Base-by-base conservation (phyloP, 2,329 filamentous ascomycete species). In the Colletotrichum noveboracense region DNA sequence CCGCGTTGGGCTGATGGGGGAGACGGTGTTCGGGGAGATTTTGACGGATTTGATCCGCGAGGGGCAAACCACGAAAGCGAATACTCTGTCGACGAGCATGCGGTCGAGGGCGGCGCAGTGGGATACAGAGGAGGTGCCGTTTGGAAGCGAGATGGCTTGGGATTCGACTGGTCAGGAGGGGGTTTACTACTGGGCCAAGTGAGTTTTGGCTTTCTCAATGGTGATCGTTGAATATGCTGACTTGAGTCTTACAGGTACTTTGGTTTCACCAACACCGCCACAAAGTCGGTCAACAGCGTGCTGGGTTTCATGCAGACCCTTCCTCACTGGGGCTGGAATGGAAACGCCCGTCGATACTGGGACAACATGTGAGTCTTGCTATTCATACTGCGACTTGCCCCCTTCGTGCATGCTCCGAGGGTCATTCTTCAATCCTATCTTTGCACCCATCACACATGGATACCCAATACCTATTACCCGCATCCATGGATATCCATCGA, bases 161-260 rank as follows among this genome's bases (percentile, higher is more conserved):
- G 91, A 93, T 75, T 91, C 88, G 0, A 92, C 91, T 0, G 90
- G 89, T 0, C 90, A 92, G 77, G 90, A 92, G 79, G 90, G 90
- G 0, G 88, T 92, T 0, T 92, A 91, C 75, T 90, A 90, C 72
- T 92, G 90, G 90, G 83, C 87, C 5, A 88, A 86, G 85, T 86
- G 77, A 80, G 81, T 77, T 24, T 28, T 12, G 5, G 2, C 5
- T 4, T 24, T 18, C 24, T 5, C 2, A 5, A 4, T n/a, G 18
- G n/a, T 66, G 2, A 6, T 66, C 0, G 4, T 7, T 34, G 21
- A 3, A 30, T 38, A 16, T 26, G 8, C 58, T 65, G 13, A 85
- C 58, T 26, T 1, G n/a, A 4, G 5, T 2, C 7, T 16, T 3
- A 9, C 21, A 70, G 85, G 34, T 88, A 91, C 78, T 92, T 92